Evolutionary conservation across 345 rosid genomes (phyloP), one percentile per base, ranked within the genome.

Genomic region (Acer yangbiense): DNA sequence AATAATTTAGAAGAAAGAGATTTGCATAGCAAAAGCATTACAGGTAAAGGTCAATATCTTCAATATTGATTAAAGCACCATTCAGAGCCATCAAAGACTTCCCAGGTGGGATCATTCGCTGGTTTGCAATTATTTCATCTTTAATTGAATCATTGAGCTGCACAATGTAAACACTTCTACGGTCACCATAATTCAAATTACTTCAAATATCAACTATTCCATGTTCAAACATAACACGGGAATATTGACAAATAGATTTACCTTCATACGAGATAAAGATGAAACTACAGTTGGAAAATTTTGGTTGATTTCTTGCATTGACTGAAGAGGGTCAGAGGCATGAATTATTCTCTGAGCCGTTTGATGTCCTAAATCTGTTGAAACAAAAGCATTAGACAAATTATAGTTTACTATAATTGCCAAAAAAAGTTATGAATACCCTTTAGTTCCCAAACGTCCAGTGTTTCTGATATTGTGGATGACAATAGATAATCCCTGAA

Each of bases 391-490:
- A 27, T 86, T 71, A 81, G 81, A 74, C 69, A 81, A 71, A 23
- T 9, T 17, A 61, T 55, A 63, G 46, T 54, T 29, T 70, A 43
- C 16, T 57, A 65, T 71, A 75, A 55, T 72, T 58, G 54, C 13
- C 46, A 77, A 29, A 2, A 66, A 50, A 44, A 41, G 8, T 32
- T 32, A 66, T 58, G 60, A 35, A 58, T 89, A 96, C 99, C 99
- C 77, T 93, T 94, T 78, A 96, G 90, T 82, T 96, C 99, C 99
- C 98, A 96, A 82, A 94, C 97, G 85, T 96, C 98, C 48, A 94
- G 95, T 7, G 95, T 93, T 82, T 96, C 99, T 6, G 99, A 94
- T 78, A 94, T 70, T 1, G 99, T 89, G 12, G 98, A 91, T 65
- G 98, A 94, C 83, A 96, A 84, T 68, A 96, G 85, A 85, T 86